A percentile compares a stretch with the other conserved stretches of the same genome.
Conservation (phyloP, 2,329 filamentous ascomycete species). For the Nannizziopsis barbatae region DNA sequence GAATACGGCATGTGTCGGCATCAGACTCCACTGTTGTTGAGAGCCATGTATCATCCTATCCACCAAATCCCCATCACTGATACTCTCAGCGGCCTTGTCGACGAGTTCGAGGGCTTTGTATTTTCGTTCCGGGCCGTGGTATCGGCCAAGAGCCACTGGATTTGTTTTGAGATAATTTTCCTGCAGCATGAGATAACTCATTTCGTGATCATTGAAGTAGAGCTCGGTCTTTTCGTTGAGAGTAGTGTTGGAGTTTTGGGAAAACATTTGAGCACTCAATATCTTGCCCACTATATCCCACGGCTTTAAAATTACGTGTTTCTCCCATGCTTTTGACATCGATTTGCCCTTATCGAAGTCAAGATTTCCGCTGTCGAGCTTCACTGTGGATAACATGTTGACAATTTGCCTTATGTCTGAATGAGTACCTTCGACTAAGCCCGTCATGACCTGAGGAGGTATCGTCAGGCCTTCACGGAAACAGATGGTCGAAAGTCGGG, state of each 20-base stretch:
- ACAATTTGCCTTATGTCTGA: slow-evolving; percentile 96
- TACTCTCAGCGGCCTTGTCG: slow-evolving; percentile 83
- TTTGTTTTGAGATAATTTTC: slow-evolving; percentile 89
- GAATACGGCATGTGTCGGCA: slow-evolving; percentile 93
- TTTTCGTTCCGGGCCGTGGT: slow-evolving; percentile 56
- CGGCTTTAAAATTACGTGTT: slow-evolving; percentile 89
- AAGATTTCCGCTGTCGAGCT: slow-evolving; percentile 71
- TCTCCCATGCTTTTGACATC: slow-evolving; percentile 98
- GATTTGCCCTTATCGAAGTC: slow-evolving; percentile 75
- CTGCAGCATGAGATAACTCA: slow-evolving; percentile 94
- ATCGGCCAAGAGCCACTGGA: slow-evolving; percentile 54
- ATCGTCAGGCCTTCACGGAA: slow-evolving; percentile 84
- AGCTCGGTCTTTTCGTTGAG: slow-evolving; percentile 97
- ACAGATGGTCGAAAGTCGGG: slow-evolving; percentile 88
- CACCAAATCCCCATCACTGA: slow-evolving; percentile 91
- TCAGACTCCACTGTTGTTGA: slow-evolving; percentile 95
- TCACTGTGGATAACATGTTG: slow-evolving; percentile 94
- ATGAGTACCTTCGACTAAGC: slow-evolving; percentile 87
- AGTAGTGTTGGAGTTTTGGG: slow-evolving; percentile 68
- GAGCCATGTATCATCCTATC: slow-evolving; percentile 97
- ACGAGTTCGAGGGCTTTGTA: slow-evolving; percentile 77
- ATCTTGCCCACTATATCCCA: slow-evolving; percentile 98
- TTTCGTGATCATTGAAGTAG: slow-evolving; percentile 98
- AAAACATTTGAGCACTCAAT: slow-evolving; percentile 75
- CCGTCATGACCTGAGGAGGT: slow-evolving; percentile 71